These are phyloP conservation scores for Talaromyces sp. DNA, from an alignment of 2,329 filamentous ascomycete genomes.

Conservation along the genomic window DNA sequence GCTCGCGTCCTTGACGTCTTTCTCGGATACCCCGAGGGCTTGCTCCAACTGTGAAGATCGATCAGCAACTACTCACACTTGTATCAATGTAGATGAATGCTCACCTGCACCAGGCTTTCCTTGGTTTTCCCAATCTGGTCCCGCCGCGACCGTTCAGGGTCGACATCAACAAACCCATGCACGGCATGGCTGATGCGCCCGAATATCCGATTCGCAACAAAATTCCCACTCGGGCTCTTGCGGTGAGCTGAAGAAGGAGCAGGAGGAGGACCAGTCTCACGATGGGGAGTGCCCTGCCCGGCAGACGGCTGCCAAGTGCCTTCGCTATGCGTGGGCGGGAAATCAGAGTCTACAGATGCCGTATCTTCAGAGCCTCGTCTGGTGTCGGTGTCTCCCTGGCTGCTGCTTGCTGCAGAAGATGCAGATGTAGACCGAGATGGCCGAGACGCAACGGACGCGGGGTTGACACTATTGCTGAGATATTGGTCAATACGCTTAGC, in stretches of 20 bases:
- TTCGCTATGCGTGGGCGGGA: slow-evolving; percentile 82
- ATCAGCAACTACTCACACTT: slow-evolving; percentile 3
- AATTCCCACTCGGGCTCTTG: slow-evolving; percentile 80
- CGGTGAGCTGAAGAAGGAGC: slow-evolving; percentile 54
- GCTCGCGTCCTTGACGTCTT: slow-evolving; percentile 91
- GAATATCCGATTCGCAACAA: slow-evolving; percentile 89
- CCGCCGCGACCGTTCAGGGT: slow-evolving; percentile 85
- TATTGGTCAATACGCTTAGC: slow-evolving; percentile 92
- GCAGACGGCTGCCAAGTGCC: slow-evolving; percentile 61
- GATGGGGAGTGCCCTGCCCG: slow-evolving; percentile 61
- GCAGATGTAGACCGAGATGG: slow-evolving; percentile 65
- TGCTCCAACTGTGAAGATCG: slow-evolving; percentile 67
- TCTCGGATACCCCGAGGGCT: slow-evolving; percentile 79
- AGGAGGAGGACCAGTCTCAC: slow-evolving; percentile 18
- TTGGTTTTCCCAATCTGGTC: slow-evolving; percentile 95
- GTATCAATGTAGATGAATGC: slow-evolving; percentile 1
- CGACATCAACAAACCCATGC: slow-evolving; percentile 91
- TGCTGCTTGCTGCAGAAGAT: slow-evolving; percentile 44
- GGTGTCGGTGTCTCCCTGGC: slow-evolving; percentile 36
- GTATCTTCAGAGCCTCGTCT: slow-evolving; percentile 68
- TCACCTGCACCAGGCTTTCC: slow-evolving; percentile 68
- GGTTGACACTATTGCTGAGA: slow-evolving; percentile 57
- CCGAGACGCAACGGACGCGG: slow-evolving; percentile 33
- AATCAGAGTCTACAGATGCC: slow-evolving; percentile 91
- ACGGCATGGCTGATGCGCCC: slow-evolving; percentile 92